Evolutionary conservation across 441 rosid species (phyloP).

Genomic region (Pelargonium australe): DNA sequence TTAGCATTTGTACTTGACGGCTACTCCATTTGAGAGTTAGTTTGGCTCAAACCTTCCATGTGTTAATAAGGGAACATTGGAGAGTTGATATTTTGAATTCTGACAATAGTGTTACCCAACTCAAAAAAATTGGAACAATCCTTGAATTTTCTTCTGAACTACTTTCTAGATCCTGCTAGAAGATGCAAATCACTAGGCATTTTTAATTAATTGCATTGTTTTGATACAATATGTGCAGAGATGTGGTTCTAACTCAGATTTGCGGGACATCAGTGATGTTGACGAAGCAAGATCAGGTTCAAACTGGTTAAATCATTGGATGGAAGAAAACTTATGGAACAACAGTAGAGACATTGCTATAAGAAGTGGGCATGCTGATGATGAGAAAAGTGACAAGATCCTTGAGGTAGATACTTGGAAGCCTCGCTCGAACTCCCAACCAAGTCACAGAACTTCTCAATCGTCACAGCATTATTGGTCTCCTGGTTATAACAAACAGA

Average conservation of each 20-base stretch:
- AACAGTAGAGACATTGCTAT: conserved; percentile 12
- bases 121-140: too few species aligned
- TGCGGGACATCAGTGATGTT: conserved; percentile 38
- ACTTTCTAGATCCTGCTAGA: conserved; percentile 14
- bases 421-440: conserved; percentile 43
- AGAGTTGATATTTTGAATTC: too few species aligned
- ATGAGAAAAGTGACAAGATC: conserved; percentile 48
- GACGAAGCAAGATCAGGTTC: conserved; percentile 40
- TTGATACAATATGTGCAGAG: conserved; percentile 32
- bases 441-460: conserved; percentile 18
- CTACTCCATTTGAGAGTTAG: too few species aligned
- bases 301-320: conserved; percentile 64
- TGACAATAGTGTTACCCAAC: too few species aligned
- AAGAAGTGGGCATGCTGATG: conserved; percentile 32
- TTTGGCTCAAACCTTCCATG: too few species aligned
- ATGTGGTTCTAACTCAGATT: conserved; percentile 27
- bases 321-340: conserved; percentile 40
- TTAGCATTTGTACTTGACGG: too few species aligned
- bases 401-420: conserved; percentile 78
- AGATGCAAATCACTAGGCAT: too few species aligned
- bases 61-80: too few species aligned
- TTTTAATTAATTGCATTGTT: conserved; percentile 6
- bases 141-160: background rate
- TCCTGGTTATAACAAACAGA: conserved; percentile 24
- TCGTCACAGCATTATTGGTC: conserved; percentile 17